phyloP scores from a whole-genome alignment of 805 yeast genomes.

The Saturnispora zaruensis region DNA sequence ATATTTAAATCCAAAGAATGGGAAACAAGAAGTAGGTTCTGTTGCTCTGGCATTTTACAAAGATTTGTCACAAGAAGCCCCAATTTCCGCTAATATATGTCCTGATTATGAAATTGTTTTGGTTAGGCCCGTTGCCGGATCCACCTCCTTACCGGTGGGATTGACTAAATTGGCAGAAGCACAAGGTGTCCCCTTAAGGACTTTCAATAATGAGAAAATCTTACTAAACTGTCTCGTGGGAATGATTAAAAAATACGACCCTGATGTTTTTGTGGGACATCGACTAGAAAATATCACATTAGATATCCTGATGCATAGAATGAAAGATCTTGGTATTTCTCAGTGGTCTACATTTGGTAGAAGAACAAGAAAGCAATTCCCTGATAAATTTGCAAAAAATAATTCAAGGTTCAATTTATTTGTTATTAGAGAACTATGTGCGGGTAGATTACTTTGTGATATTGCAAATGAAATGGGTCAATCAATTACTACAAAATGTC shows the following conservation, averaged over 20 bases:
- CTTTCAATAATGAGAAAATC: constrained; percentile 66
- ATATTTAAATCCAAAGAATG: constrained; percentile 59
- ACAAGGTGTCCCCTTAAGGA: constrained; percentile 41
- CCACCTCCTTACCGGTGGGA: constrained; percentile 65
- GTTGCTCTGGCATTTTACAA: constrained; percentile 68
- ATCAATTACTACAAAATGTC: constrained; percentile 84
- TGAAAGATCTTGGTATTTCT: constrained; percentile 62
- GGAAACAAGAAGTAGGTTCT: constrained; percentile 81
- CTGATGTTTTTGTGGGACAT: constrained; percentile 88
- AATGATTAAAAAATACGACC: constrained; percentile 64
- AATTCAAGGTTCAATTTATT: constrained; percentile 39
- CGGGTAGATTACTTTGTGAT: constrained; percentile 87
- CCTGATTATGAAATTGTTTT: constrained; percentile 63
- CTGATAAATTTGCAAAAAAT: constrained; percentile 55
- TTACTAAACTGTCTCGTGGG: constrained; percentile 70
- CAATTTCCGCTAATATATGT: constrained; percentile 50
- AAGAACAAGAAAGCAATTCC: constrained; percentile 67
- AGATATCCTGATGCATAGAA: constrained; percentile 73
- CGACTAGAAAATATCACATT: constrained; percentile 69
- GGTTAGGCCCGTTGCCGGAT: constrained; percentile 67
- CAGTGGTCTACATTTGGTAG: constrained; percentile 84
- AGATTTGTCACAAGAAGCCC: constrained; percentile 65
- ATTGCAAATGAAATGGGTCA: constrained; percentile 92
- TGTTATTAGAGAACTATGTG: constrained; percentile 57
- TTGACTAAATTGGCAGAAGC: constrained; percentile 52